Percentiles rank a stretch among this genome's conserved stretches.
Evolutionary conservation across 345 rosid species (phyloP).

Genomic region (Lepidium africanum): DNA sequence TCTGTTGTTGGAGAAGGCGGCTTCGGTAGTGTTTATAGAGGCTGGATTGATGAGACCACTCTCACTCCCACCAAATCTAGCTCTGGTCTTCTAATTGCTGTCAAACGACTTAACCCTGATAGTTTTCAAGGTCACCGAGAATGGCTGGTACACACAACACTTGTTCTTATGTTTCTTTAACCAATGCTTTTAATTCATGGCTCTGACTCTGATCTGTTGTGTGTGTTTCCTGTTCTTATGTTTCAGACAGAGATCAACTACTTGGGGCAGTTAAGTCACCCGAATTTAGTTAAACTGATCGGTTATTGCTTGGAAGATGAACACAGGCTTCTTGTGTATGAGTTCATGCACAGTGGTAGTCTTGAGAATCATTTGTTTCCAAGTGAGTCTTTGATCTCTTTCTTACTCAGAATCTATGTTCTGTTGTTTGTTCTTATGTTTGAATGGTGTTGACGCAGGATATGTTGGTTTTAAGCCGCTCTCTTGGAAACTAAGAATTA

Average conservation of each 20-base stretch:
- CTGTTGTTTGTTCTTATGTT: slow-evolving; percentile 3
- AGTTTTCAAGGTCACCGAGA: slow-evolving; percentile 90
- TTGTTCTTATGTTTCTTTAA: neutral
- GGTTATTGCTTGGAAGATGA: slow-evolving; percentile 96
- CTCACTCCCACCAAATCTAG: slow-evolving; percentile 64
- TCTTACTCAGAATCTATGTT: neutral
- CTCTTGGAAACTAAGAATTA: slow-evolving; percentile 73
- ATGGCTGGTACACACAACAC: slow-evolving; percentile 63
- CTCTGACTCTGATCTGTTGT: neutral
- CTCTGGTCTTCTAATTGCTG: slow-evolving; percentile 79
- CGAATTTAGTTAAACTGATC: slow-evolving; percentile 73
- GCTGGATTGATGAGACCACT: slow-evolving; percentile 83
- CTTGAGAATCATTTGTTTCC: slow-evolving; percentile 83
- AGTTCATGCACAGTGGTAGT: slow-evolving; percentile 94
- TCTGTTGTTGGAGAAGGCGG: slow-evolving; percentile 98
- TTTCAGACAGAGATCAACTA: slow-evolving; percentile 80
- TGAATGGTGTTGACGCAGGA: slow-evolving; percentile 34
- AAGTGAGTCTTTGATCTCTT: slow-evolving; percentile 43
- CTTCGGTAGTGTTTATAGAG: slow-evolving; percentile 85
- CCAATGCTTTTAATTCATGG: neutral
- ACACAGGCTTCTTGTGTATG: slow-evolving; percentile 85
- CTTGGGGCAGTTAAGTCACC: slow-evolving; percentile 76
- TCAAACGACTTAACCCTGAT: slow-evolving; percentile 83
- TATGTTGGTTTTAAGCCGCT: slow-evolving; percentile 57
- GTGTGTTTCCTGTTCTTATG: neutral